Base-by-base conservation (phyloP, 495 filamentous ascomycete species). In the Aspergillus leporis region DNA sequence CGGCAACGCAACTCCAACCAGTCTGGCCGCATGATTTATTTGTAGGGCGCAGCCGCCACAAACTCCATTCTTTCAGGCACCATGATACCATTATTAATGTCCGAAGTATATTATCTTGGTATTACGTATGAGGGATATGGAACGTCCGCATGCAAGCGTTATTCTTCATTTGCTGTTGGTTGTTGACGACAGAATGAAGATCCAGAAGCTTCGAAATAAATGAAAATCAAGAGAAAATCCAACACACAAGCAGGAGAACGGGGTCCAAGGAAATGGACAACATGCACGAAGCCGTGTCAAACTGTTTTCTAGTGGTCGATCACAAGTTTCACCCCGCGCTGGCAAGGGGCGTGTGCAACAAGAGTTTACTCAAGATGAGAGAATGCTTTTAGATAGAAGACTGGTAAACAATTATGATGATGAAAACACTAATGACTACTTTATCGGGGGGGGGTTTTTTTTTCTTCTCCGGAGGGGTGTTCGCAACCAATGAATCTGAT, bases 261-360 rank as follows among this genome's bases (percentile, higher is more conserved):
- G 50, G 23, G 60, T 57, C 61, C 59, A 56, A 58, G 61, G 50
- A 47, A 59, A 43, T 61, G 64, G 61, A 47, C 53, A 54, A 58
- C 50, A 61, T 64, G 64, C 61, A 67, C 40, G 36, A 55, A 60
- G 64, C 61, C 64, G 61, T 57, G 56, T 63, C 53, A 60, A n/a
- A 49, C 59, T 53, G 34, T 16, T 55, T 41, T 54, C 51, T 66
- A 66, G 63, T 66, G 60, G 64, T 61, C 52, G 64, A 67, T 67
- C 64, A 61, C 52, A 61, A 49, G 61, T 59, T 47, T 47, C 56
- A 36, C 30, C 53, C 53, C 40, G 32, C 19, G 47, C 51, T 14
- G 46, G 51, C 53, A 46, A 51, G 50, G 38, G 40, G 40, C 22
- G 40, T 36, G 9, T 41, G 48, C 58, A 32, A 38, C 19, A 36